phyloP scores from a whole-genome alignment of 1,284 basidiomycete species.

The Trametes hirsuta region DNA sequence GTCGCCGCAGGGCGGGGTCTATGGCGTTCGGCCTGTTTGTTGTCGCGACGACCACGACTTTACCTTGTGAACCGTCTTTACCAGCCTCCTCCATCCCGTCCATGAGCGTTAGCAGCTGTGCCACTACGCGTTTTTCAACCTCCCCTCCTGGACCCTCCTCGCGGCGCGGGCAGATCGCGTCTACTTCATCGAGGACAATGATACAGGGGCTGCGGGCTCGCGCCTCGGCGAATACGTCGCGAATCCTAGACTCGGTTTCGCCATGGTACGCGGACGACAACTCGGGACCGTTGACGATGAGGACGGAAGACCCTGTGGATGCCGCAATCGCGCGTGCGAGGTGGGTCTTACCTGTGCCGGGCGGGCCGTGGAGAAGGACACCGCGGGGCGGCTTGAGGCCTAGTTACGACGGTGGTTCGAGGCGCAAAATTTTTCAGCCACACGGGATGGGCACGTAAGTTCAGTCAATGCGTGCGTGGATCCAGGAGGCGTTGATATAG shows the following conservation, averaged over 20 bases:
- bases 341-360: constrained; percentile 95
- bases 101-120: constrained; percentile 92
- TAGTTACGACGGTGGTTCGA: constrained; percentile 33
- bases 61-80: constrained; percentile 41
- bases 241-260: constrained; percentile 91
- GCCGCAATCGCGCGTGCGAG: constrained; percentile 88
- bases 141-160: constrained; percentile 90
- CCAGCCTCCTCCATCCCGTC: constrained; percentile 85
- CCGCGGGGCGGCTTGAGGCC: constrained; percentile 90
- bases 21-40: constrained; percentile 98
- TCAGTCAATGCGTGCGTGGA: constrained; percentile 14
- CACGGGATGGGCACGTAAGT: constrained; percentile 6
- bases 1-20: constrained; percentile 92
- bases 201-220: constrained; percentile 85
- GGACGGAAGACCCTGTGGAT: constrained; percentile 78
- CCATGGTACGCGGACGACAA: constrained; percentile 95
- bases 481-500: constrained; percentile 1
- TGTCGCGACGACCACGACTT: constrained; percentile 95
- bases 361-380: constrained; percentile 89
- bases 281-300: constrained; percentile 94
- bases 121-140: constrained; percentile 95
- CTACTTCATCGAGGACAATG: constrained; percentile 95
- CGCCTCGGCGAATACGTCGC: constrained; percentile 90
- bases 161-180: constrained; percentile 89
- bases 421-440: background rate